Evolutionary conservation across 805 yeast genomes (phyloP).

Genomic region (Barnettozyma botsteinii): DNA sequence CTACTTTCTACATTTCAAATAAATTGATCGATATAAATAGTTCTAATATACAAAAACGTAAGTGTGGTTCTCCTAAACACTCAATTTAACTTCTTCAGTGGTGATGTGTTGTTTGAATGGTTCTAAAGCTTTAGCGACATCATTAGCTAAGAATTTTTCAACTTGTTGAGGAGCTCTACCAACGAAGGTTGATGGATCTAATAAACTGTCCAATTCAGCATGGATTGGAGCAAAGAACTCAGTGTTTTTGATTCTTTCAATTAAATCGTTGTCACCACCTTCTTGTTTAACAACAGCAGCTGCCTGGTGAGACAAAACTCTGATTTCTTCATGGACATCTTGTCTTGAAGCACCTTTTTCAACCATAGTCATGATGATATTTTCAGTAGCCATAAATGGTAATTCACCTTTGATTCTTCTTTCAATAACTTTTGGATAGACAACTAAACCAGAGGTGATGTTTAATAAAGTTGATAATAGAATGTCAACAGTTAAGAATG

Average conservation of each 20-base stretch:
- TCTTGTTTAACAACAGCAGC: constrained; percentile 95
- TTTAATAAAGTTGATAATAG: constrained; percentile 82
- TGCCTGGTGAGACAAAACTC: constrained; percentile 96
- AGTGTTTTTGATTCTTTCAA: constrained; percentile 75
- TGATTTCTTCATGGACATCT: constrained; percentile 95
- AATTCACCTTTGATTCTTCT: constrained; percentile 91
- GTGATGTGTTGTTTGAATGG: constrained; percentile 58
- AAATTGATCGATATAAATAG: too few relatives aligned
- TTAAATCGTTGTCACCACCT: constrained; percentile 97
- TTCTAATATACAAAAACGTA: constrained; percentile 4
- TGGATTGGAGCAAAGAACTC: constrained; percentile 86
- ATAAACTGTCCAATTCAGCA: constrained; percentile 69
- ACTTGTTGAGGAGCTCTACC: constrained; percentile 99
- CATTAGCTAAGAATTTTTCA: constrained; percentile 80
- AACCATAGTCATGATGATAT: constrained; percentile 99
- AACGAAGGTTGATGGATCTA: constrained; percentile 90
- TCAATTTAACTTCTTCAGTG: constrained; percentile 66
- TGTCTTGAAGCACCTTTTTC: constrained; percentile 97
- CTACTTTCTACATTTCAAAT: too few relatives aligned
- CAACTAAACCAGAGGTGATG: constrained; percentile 93
- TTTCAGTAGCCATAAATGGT: constrained; percentile 99
- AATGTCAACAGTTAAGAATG: constrained; percentile 94
- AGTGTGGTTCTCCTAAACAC: constrained; percentile 46
- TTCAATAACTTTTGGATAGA: constrained; percentile 97
- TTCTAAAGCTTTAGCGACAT: constrained; percentile 76